Percentiles rank a stretch among this genome's conserved stretches.
These are phyloP conservation scores for Ceratocystis cubensis DNA, from an alignment of 2,329 filamentous ascomycete genomes.

Conservation along the genomic window DNA sequence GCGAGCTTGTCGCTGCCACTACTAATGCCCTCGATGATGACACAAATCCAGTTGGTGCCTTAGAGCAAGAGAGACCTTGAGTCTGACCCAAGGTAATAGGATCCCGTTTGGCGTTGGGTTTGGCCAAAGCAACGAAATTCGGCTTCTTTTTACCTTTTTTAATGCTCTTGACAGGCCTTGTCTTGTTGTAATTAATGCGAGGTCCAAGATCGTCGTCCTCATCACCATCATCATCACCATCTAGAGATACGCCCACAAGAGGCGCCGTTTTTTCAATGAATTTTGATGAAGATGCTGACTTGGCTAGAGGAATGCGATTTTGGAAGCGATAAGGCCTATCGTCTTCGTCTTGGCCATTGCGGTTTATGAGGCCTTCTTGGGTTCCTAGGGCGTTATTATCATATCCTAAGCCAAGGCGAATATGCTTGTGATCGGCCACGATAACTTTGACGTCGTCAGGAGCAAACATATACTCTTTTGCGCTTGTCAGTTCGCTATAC, in stretches of 20 bases:
- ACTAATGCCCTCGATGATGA: not conserved
- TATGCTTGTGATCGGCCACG: conserved; percentile 49
- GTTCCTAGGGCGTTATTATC: not conserved
- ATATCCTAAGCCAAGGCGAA: conserved; percentile 57
- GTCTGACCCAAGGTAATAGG: not conserved
- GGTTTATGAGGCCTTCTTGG: not conserved
- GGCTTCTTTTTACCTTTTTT: conserved; percentile 41
- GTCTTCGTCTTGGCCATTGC: not conserved
- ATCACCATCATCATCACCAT: conserved; percentile 36
- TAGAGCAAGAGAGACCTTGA: not conserved
- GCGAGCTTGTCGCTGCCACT: no score
- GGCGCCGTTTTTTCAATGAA: conserved; percentile 32
- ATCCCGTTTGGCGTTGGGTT: conserved; percentile 5
- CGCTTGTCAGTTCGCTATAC: not conserved
- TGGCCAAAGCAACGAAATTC: not conserved
- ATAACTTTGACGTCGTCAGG: conserved; percentile 63
- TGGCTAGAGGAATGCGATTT: conserved; percentile 28
- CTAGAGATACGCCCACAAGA: conserved; percentile 28
- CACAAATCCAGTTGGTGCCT: conserved; percentile 14
- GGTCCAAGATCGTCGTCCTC: conserved; percentile 33
- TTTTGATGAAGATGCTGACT: not conserved
- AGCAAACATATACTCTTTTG: conserved; percentile 56
- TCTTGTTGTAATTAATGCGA: conserved; percentile 21
- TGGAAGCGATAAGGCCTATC: conserved; percentile 37
- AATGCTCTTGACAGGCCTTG: conserved; percentile 25